phyloP scores from a whole-genome alignment of 2,329 filamentous ascomycete species.

The Beauveria australis region DNA sequence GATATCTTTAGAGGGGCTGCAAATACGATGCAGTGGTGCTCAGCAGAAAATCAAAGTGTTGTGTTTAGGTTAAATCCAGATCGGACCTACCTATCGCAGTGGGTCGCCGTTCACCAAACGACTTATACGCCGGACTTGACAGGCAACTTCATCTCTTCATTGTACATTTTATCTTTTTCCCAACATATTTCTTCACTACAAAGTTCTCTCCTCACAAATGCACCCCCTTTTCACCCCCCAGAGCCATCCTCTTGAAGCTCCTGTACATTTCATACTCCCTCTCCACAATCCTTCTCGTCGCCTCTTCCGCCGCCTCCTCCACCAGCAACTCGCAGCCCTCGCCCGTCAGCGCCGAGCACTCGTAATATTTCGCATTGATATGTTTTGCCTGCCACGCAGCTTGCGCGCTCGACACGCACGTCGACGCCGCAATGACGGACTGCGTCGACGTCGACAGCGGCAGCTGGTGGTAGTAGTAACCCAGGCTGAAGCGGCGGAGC shows the following conservation, averaged over 20 bases:
- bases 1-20: too few relatives aligned
- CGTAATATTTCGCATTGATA: slow-evolving; percentile 24
- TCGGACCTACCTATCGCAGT: neutral
- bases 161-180: neutral
- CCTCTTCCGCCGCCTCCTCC: slow-evolving; percentile 19
- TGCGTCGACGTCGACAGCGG: neutral
- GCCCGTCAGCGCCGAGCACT: slow-evolving; percentile 29
- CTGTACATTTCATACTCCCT: slow-evolving; percentile 6
- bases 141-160: neutral
- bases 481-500: neutral
- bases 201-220: neutral
- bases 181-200: neutral
- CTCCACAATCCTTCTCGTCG: slow-evolving; percentile 15
- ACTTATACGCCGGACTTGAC: neutral
- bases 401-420: slow-evolving; percentile 16
- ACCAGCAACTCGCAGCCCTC: slow-evolving; percentile 26
- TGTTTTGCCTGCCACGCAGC: slow-evolving; percentile 24
- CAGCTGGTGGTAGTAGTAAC: slow-evolving; percentile 2
- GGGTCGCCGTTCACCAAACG: neutral
- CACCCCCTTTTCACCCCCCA: neutral
- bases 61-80: neutral
- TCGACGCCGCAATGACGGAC: neutral
- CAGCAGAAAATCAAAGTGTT: neutral
- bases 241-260: neutral
- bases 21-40: neutral